Evolutionary conservation across 176 grass and related monocot genomes (phyloP), one percentile per base, ranked within the genome.

Genomic region (Cenchrus americanus): DNA sequence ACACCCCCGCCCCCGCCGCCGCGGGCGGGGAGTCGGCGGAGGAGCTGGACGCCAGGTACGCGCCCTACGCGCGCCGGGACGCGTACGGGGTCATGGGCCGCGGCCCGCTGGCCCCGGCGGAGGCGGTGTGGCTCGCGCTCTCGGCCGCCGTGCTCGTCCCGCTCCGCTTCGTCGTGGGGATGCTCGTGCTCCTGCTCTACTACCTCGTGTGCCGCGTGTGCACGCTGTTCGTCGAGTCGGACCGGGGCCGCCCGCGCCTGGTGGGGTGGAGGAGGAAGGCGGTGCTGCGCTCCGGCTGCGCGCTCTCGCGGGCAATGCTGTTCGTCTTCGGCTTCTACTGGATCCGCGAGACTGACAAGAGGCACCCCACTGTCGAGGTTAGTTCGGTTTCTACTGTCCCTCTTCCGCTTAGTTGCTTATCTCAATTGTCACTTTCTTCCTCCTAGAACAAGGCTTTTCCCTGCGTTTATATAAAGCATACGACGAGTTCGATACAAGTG

Each of bases 241-340:
- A 34, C 52, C 77, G 52, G 68, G 88, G 87, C 0, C 76, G 87
- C 8, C 66, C 88, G 2, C 79, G 86, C 27, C 87, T 98, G 47
- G 34, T 13, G 2, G 92, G 88, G 42, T 95, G 89, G 92, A 91
- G 88, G 83, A 88, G 85, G 87, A 77, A 63, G 37, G 83, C 57
- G 0, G 87, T 95, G 18, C 82, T 95, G 15, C 75, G 84, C 64
- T 51, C 75, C 5, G 96, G 96, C 17, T 73, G 89, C 21, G 83
- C 83, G 48, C 65, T 85, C 81, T n/a, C 95, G 69, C 80, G 95
- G 44, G 86, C 84, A 17, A 92, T 97, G 92, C 88, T 97, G 2
- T 97, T 97, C 60, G 88, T 92, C 19, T 94, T 97, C 32, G 95
- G 95, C 6, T 97, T 97, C 75, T 94, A 94, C 88, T 93, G 95